These are phyloP conservation scores for Pestalotiopsis sp. DNA, from an alignment of 2,329 filamentous ascomycete species.

Conservation along the genomic window DNA sequence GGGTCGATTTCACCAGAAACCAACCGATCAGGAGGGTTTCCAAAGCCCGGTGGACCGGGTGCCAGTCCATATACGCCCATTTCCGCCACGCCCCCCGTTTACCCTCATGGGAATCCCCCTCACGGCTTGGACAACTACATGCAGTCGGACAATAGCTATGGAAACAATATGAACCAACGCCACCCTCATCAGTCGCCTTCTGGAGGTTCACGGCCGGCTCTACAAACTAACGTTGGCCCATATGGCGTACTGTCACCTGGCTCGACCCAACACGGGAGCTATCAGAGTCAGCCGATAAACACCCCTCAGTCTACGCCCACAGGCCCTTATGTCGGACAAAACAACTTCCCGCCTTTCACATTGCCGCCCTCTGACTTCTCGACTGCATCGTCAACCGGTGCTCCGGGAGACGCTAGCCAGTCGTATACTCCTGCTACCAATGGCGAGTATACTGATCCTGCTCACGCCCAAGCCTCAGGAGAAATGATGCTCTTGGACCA, in stretches of 20 bases:
- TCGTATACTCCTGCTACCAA: slow-evolving; percentile 38
- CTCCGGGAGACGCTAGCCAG: slow-evolving; percentile 35
- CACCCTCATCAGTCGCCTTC: slow-evolving; percentile 41
- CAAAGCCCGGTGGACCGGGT: slow-evolving; percentile 42
- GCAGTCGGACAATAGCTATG: slow-evolving; percentile 38
- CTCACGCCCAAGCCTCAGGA: slow-evolving; percentile 40
- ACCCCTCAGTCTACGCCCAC: slow-evolving; percentile 43
- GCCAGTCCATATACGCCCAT: slow-evolving; percentile 49
- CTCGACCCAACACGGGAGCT: slow-evolving; percentile 45
- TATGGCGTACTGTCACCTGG: slow-evolving; percentile 57
- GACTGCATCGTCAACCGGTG: slow-evolving; percentile 36
- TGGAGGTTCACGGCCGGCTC: slow-evolving; percentile 43
- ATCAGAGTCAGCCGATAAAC: slow-evolving; percentile 45
- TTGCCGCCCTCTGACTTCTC: slow-evolving; percentile 62
- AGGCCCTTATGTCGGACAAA: slow-evolving; percentile 55
- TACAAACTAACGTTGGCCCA: slow-evolving; percentile 47
- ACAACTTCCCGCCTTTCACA: slow-evolving; percentile 63
- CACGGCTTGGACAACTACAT: slow-evolving; percentile 45
- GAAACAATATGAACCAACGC: slow-evolving; percentile 28
- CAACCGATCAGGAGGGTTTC: slow-evolving; percentile 43
- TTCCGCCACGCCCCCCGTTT: slow-evolving; percentile 41
- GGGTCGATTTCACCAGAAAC: slow-evolving; percentile 49
- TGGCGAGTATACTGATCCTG: slow-evolving; percentile 47
- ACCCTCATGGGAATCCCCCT: slow-evolving; percentile 31
- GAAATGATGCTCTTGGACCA: slow-evolving; percentile 64